Conservation (phyloP, 108 stramenopile genomes). For the Nannochloropsis salina region DNA sequence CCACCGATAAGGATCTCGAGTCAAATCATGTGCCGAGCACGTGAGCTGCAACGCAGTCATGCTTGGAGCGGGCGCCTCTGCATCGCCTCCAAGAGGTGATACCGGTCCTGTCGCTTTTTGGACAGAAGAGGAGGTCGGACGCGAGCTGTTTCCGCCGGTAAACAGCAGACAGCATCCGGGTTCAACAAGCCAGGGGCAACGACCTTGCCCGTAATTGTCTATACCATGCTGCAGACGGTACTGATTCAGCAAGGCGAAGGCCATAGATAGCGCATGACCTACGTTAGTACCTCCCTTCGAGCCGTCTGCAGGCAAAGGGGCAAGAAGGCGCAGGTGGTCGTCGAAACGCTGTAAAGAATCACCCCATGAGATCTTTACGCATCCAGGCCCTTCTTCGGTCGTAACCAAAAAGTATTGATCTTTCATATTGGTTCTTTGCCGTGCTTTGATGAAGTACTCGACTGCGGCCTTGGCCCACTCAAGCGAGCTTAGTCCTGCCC, state of each 20-base stretch:
- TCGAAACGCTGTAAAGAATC: background rate
- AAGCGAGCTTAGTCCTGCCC: background rate
- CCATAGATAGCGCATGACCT: background rate
- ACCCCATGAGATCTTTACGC: background rate
- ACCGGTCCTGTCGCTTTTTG: background rate
- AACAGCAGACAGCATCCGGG: slow-evolving; percentile 5
- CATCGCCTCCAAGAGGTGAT: background rate
- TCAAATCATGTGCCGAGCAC: slow-evolving; percentile 8
- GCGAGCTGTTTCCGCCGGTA: background rate
- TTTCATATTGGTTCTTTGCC: background rate
- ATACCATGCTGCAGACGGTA: background rate
- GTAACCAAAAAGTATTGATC: background rate
- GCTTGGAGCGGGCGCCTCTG: background rate
- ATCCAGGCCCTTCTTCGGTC: background rate
- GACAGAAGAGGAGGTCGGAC: background rate
- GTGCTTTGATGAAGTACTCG: slow-evolving; percentile 9
- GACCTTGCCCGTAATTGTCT: background rate
- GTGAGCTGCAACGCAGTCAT: background rate
- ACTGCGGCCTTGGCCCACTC: background rate
- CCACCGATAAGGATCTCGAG: slow-evolving; percentile 6
- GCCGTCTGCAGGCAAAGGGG: background rate
- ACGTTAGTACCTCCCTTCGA: background rate
- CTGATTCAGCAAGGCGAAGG: background rate
- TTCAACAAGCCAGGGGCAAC: background rate
- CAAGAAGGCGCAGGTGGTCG: background rate